Conservation (phyloP, 83 land plant species). For the Larix sibirica region DNA sequence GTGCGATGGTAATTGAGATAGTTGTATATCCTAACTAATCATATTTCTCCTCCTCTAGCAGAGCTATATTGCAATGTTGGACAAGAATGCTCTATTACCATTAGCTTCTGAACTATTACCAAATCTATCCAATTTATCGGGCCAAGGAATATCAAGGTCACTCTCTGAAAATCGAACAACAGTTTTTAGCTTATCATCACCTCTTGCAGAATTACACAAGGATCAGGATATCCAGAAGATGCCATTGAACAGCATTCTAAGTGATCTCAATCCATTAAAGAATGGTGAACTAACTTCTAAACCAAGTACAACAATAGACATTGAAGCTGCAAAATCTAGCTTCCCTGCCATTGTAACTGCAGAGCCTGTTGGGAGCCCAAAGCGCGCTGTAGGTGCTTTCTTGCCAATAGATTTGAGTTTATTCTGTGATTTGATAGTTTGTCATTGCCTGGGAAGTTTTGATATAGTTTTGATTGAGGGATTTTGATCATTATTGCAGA, state of each 20-base stretch:
- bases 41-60: background rate
- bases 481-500: background rate
- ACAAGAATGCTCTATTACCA: conserved; percentile 7
- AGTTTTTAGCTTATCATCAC: conserved; percentile 11
- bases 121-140: background rate
- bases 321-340: background rate
- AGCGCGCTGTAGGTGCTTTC: background rate
- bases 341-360: background rate
- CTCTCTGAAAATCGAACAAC: background rate
- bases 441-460: background rate
- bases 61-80: background rate
- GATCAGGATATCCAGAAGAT: background rate
- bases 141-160: background rate
- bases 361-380: conserved; percentile 3
- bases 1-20: background rate
- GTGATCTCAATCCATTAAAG: background rate
- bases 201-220: conserved; percentile 1
- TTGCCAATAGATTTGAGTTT: background rate
- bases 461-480: background rate
- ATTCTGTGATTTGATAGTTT: background rate
- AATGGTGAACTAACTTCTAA: background rate
- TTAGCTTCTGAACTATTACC: background rate
- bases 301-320: background rate
- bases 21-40: background rate
- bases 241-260: background rate